These are phyloP conservation scores for Daldinia vernicosa DNA, from an alignment of 495 filamentous ascomycete species.

Conservation along the genomic window DNA sequence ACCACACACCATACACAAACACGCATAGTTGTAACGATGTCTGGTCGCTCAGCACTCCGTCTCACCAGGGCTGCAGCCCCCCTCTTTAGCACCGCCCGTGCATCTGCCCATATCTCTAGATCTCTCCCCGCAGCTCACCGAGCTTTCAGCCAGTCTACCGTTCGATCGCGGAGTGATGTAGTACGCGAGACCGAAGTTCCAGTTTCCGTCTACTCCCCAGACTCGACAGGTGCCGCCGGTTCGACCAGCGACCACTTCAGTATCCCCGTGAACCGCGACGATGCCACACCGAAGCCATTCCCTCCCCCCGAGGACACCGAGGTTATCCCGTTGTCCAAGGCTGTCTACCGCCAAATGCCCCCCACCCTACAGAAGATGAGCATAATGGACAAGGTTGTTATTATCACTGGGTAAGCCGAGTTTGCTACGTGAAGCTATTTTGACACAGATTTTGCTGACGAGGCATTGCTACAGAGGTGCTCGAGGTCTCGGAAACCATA, in stretches of 20 bases:
- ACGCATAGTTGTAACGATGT: conserved; percentile 49
- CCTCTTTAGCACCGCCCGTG: conserved; percentile 42
- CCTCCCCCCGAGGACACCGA: conserved; percentile 47
- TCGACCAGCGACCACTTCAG: conserved; percentile 70
- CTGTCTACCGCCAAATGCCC: conserved; percentile 59
- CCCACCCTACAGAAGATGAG: conserved; percentile 70
- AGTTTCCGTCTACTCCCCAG: conserved; percentile 58
- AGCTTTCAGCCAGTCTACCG: conserved; percentile 47
- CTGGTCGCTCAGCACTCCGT: conserved; percentile 50
- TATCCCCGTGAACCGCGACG: conserved; percentile 76
- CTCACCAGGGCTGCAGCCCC: conserved; percentile 48
- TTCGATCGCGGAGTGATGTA: conserved; percentile 48
- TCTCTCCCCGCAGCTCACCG: conserved; percentile 51
- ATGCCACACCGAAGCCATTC: conserved; percentile 48
- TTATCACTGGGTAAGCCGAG: conserved; percentile 72
- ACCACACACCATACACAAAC: background rate
- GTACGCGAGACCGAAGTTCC: conserved; percentile 61
- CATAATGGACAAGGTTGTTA: conserved; percentile 71
- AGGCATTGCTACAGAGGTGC: conserved; percentile 64
- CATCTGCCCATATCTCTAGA: conserved; percentile 43
- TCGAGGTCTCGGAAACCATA: conserved; percentile 78
- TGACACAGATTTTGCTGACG: conserved; percentile 33
- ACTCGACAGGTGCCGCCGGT: conserved; percentile 53
- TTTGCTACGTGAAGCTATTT: conserved; percentile 15
- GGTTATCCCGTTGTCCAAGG: conserved; percentile 55